Base-by-base conservation (phyloP, 2,329 filamentous ascomycete species). In the Xylaria multiplex region DNA sequence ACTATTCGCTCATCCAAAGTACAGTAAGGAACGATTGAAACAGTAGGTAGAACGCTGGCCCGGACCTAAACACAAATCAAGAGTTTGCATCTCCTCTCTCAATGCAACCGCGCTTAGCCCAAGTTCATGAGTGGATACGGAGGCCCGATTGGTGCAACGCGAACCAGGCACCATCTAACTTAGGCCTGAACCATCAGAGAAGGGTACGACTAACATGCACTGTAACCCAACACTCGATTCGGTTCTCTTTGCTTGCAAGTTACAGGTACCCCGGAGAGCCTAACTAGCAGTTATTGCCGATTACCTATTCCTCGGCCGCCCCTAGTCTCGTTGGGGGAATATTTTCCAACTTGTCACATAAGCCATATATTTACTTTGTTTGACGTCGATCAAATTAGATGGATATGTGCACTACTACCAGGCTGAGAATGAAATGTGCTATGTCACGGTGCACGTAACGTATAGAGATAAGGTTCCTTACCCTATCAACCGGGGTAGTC, bases 131-230 rank as follows among this genome's bases (percentile, higher is more conserved):
- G 60, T 60, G 64, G 64, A 59, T 56, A 63, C 55, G 22, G 60
- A 7, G 43, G n/a, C 46, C 59, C 49, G 58, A 66, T 62, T 66
- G 40, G 59, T 62, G 32, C 48, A 27, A 58, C 58, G 27, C 48
- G 54, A 66, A 64, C 60, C 60, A 66, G 59, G 64, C 64, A 66
- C 64, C 43, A 66, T 66, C 64, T 59, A 59, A 14, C 35, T 13
- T 37, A 37, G 6, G 55, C 50, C 59, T 56, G 60, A 58, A 57
- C 55, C 30, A 59, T 46, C 40, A 45, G 55, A 59, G 55, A 55
- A 64, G 55, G 49, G 55, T 50, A 59, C 55, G 37, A 59, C 50
- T 35, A 64, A 56, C 59, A 63, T 66, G 64, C 60, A 64, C 59
- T 66, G 64, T 57, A 64, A 66, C 64, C 64, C 59, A 64, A 66